These are phyloP conservation scores for Nothomitra cinnamomea DNA, from an alignment of 2,329 filamentous ascomycete genomes.

Conservation along the genomic window DNA sequence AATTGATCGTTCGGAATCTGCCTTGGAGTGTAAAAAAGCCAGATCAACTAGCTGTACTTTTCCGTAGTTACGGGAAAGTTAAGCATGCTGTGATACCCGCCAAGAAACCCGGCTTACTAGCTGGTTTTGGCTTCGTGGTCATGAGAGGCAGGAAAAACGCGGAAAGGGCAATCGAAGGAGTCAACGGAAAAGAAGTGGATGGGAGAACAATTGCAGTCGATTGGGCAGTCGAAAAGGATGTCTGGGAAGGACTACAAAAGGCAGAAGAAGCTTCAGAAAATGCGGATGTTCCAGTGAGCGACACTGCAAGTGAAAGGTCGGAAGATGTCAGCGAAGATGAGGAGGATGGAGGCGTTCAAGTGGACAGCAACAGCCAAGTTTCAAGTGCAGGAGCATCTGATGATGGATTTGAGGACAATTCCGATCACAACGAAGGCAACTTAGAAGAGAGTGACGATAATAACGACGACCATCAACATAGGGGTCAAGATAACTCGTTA, in stretches of 20 bases:
- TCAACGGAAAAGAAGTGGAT: slow-evolving; percentile 85
- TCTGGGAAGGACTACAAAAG: slow-evolving; percentile 54
- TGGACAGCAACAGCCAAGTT: slow-evolving; percentile 22
- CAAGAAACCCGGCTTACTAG: slow-evolving; percentile 46
- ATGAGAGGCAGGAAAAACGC: slow-evolving; percentile 80
- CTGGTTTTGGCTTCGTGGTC: slow-evolving; percentile 86
- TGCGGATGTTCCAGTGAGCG: slow-evolving; percentile 6
- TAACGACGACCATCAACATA: slow-evolving; percentile 27
- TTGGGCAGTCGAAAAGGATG: slow-evolving; percentile 85
- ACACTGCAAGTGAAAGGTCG: slow-evolving; percentile 17
- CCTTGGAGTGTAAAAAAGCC: slow-evolving; percentile 89
- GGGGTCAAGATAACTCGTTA: slow-evolving; percentile 45
- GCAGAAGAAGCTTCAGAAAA: slow-evolving; percentile 13
- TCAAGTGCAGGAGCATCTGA: slow-evolving; percentile 25
- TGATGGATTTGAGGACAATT: slow-evolving; percentile 22
- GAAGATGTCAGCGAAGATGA: slow-evolving; percentile 22
- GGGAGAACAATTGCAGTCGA: slow-evolving; percentile 82
- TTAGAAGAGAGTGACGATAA: slow-evolving; percentile 26
- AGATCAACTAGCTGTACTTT: slow-evolving; percentile 63
- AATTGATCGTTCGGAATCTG: slow-evolving; percentile 79
- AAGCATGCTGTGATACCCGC: slow-evolving; percentile 66
- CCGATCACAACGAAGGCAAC: slow-evolving; percentile 22
- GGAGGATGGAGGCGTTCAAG: slow-evolving; percentile 14
- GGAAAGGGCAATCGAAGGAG: slow-evolving; percentile 63
- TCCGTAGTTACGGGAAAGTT: slow-evolving; percentile 79